Percentiles rank a stretch among this genome's conserved stretches.
Evolutionary conservation across 257 asterid species (phyloP).

Genomic region (Echites panduratus): DNA sequence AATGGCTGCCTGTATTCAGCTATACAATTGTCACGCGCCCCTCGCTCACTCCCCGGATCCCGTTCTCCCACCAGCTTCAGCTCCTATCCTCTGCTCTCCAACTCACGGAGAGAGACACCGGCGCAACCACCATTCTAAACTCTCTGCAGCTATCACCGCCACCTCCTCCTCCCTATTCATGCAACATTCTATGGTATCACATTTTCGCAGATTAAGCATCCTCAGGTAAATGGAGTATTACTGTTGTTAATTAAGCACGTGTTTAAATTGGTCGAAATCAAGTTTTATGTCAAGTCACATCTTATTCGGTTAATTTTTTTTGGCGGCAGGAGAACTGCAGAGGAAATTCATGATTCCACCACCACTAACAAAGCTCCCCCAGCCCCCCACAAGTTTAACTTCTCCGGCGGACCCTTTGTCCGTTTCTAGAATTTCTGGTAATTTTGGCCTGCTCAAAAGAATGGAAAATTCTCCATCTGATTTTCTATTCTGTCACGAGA

Average conservation of each 20-base stretch:
- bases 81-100: background rate
- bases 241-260: background rate
- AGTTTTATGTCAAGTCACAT: constrained; percentile 6
- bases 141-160: background rate
- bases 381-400: no score
- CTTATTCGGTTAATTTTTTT: constrained; percentile 28
- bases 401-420: background rate
- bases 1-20: background rate
- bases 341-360: constrained; percentile 15
- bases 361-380: background rate
- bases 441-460: background rate
- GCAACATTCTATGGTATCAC: constrained; percentile 15
- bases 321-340: constrained; percentile 40
- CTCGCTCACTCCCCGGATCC: no score
- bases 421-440: background rate
- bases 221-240: background rate
- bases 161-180: background rate
- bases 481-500: constrained; percentile 36
- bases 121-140: constrained; percentile 1
- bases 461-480: constrained; percentile 31
- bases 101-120: background rate
- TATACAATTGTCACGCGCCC: no score
- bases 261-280: background rate
- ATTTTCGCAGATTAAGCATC: background rate
- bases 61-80: no score